Base-by-base conservation (phyloP, 805 yeast species). In the Monosporozyma yasuniensis region DNA sequence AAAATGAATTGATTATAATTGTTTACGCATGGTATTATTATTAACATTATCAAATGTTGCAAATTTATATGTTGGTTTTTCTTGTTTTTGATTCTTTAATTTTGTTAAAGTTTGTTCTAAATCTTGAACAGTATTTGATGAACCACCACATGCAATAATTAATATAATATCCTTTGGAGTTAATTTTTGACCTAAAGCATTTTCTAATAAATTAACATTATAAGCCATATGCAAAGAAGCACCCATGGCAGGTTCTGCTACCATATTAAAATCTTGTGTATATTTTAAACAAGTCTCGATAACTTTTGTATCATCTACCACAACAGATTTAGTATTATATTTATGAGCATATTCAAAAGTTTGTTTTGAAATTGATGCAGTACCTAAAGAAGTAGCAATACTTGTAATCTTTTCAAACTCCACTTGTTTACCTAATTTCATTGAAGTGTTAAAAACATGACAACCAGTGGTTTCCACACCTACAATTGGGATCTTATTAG, bases 161-260 rank as follows among this genome's bases (percentile, higher is more conserved):
- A 81, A 73, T 2, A 81, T 66, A 9, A 76, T 67, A 38, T 73
- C 76, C 43, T 77, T 76, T 10, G 60, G 47, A 3, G 57, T 38
- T 37, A 60, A 43, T 34, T 53, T 52, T 6, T 38, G 35, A 2
- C 51, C 49, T 32, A 59, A 44, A 3, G 56, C 50, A 1, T 50
- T 49, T 44, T 57, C 59, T 30, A 60, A 25, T 8, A 56, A 30
- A 14, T 54, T 41, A 0, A 52, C 64, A 44, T 72, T 60, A 56
- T 73, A 76, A n/a, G 73, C 75, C 18, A 80, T 71, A 21, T 82
- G 74, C 27, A 83, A 61, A 0, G 87, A 78, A 1, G 85, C 85
- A 3, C 87, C 87, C 63, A 88, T 83, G 1, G 88, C 88, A 0
- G 87, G 87, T 61, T 83, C 88, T 0, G 81, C 77, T 22, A 79